Base-by-base conservation (phyloP, 1,139 yeast species). In the Zygosaccharomyces sapae region DNA sequence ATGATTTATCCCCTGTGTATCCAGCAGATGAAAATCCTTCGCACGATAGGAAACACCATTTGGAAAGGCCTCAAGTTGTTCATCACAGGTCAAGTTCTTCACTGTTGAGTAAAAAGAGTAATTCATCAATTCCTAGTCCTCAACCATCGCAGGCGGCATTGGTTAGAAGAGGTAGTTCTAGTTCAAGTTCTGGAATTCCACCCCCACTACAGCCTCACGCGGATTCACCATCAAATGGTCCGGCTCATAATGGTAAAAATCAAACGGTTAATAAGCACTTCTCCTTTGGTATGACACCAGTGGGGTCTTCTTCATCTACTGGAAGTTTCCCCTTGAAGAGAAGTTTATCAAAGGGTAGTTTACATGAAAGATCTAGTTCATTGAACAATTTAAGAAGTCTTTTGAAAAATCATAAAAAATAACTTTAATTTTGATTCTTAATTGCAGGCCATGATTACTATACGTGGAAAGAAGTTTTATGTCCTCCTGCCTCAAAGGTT, bases 1-100 rank as follows among this genome's bases (percentile, higher is more conserved):
- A 72, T 36, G 78, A 75, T 37, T 67, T 81, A 34, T 76, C 90
- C 1, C 92, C 94, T 0, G 75, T 76, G 0, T 83, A 84, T 62
- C 77, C 79, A 1, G 57, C 58, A 12, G 47, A 46, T 33, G 63
- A 58, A 22, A 38, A 22, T n/a, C 22, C 19, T 18, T 39, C 44
- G 2, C 33, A 33, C 12, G 40, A 43, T 5, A 41, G 38, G 19
- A 44, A 48, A 22, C 10, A 40, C 8, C 38, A 40, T 13, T 38
- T 53, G 33, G 59, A 56, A 38, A 53, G 56, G 22, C 59, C 59
- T 1, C 52, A 52, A 33, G 48, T 52, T 20, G 51, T 49, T 5
- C 59, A 54, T 33, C 53, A 51, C 31, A 54, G 48, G 38, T 53
- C 57, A 5, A 39, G 43, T 5, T 48, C 57, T 22, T 55, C 59